Base-by-base conservation (phyloP, 495 filamentous ascomycete species). In the Hyaloscypha hepaticicola region DNA sequence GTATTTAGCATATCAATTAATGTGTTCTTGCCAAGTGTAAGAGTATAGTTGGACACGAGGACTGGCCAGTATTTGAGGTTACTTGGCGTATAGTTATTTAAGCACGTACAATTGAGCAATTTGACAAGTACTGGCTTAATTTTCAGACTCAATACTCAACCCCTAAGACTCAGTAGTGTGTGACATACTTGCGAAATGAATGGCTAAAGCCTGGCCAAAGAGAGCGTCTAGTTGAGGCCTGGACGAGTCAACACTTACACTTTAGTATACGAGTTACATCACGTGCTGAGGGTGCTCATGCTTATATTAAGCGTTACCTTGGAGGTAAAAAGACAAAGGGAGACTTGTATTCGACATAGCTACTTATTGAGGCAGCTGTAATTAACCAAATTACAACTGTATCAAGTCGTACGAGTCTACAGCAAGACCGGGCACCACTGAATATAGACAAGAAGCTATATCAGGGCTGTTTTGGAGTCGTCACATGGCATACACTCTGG, bases 71-170 rank as follows among this genome's bases (percentile, higher is more conserved):
- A 24, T 52, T 52, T 52, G 7, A 52, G 22, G 21, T 21, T 52
- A 24, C 49, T 24, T 52, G 22, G 49, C 49, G 21, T 52, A 12
- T 24, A 52, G 49, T 52, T 52, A 52, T 52, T 52, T 52, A 52
- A 52, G 49, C 49, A 52, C 49, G 49, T 52, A 52, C 49, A 24
- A 52, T 52, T 52, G 22, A 52, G 49, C 49, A 52, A 52, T 52
- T 52, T 24, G 49, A 52, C 22, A 12, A 52, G 49, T 21, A 12
- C 22, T 52, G 22, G 22, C 49, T 52, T 52, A 21, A 52, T 12
- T 52, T 52, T 52, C 9, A 52, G 49, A 52, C 49, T 52, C 22
- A 24, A 52, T 52, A 52, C 49, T 52, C 22, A 52, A 24, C 21
- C 49, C 49, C 49, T 52, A 52, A 52, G 49, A 52, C 49, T 52